Percentiles rank a stretch among this genome's conserved stretches.
These are phyloP conservation scores for Colletotrichum falcatum DNA, from an alignment of 2,329 filamentous ascomycete genomes.

Conservation along the genomic window DNA sequence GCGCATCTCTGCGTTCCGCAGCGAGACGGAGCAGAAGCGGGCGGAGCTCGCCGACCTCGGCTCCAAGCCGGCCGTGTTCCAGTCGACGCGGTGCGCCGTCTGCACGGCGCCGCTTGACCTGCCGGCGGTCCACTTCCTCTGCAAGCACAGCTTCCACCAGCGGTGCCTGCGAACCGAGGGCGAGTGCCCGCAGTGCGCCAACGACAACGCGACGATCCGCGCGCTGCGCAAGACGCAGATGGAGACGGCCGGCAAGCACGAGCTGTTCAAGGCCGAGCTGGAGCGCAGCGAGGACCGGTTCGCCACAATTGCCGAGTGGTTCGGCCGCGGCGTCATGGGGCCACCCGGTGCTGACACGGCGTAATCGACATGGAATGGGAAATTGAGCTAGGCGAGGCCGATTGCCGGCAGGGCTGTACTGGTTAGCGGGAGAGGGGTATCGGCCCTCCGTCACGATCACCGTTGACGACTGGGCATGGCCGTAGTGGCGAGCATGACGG, in stretches of 20 bases:
- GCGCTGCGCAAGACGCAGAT: conserved; percentile 89
- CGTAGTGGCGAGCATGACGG: neutral
- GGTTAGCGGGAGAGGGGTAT: neutral
- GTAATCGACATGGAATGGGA: neutral
- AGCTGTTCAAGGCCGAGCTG: conserved; percentile 87
- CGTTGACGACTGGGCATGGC: neutral
- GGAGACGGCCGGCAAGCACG: conserved; percentile 87
- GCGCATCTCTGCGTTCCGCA: conserved; percentile 84
- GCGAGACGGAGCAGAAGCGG: conserved; percentile 84
- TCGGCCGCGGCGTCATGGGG: conserved; percentile 91
- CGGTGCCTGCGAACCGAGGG: conserved; percentile 74
- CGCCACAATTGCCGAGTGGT: conserved; percentile 93
- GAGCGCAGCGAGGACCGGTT: conserved; percentile 84
- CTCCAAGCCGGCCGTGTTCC: conserved; percentile 87
- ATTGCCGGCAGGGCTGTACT: neutral
- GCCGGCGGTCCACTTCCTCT: conserved; percentile 94
- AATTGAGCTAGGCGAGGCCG: neutral
- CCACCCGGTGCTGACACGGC: conserved; percentile 51
- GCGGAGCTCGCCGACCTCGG: conserved; percentile 82
- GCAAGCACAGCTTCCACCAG: conserved; percentile 97
- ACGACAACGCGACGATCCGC: conserved; percentile 87
- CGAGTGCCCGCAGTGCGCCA: conserved; percentile 88
- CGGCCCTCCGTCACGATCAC: neutral
- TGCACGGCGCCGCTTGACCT: conserved; percentile 85
- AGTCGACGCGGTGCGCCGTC: conserved; percentile 86